Evolutionary conservation across 1,139 yeast species (phyloP).

Genomic region (Scheffersomyces illinoinensis): DNA sequence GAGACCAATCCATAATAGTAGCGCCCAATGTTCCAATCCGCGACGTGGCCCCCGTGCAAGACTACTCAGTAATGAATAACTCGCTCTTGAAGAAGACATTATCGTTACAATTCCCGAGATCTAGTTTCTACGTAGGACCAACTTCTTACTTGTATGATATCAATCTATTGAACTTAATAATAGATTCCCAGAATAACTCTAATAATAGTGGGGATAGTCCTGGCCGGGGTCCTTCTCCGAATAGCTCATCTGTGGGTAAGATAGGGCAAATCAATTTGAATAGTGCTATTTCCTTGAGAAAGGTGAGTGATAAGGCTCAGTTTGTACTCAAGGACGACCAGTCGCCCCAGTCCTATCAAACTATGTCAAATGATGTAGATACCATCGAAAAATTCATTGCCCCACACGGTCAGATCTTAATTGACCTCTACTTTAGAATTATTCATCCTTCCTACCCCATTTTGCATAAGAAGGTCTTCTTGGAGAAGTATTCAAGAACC

Average conservation of each 20-base stretch:
- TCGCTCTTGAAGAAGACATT: slow-evolving; percentile 45
- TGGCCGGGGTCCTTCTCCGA: background rate
- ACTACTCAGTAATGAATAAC: slow-evolving; percentile 53
- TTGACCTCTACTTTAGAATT: slow-evolving; percentile 71
- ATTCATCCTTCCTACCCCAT: slow-evolving; percentile 81
- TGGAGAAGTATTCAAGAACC: slow-evolving; percentile 74
- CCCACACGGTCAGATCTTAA: slow-evolving; percentile 73
- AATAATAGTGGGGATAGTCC: background rate
- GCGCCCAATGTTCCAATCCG: slow-evolving; percentile 57
- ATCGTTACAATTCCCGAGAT: slow-evolving; percentile 67
- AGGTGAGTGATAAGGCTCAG: slow-evolving; percentile 65
- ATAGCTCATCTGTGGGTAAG: slow-evolving; percentile 20
- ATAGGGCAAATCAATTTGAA: slow-evolving; percentile 68
- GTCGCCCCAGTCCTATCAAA: slow-evolving; percentile 59
- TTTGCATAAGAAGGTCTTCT: slow-evolving; percentile 70
- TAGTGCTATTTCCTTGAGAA: slow-evolving; percentile 58
- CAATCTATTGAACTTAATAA: slow-evolving; percentile 54
- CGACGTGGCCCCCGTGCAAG: slow-evolving; percentile 56
- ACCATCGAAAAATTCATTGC: slow-evolving; percentile 70
- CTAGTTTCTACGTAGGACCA: slow-evolving; percentile 75
- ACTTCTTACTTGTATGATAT: slow-evolving; percentile 67
- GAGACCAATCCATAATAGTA: slow-evolving; percentile 17
- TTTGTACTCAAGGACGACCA: slow-evolving; percentile 73
- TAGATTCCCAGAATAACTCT: slow-evolving; percentile 38
- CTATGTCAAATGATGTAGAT: slow-evolving; percentile 69